phyloP scores from a whole-genome alignment of 768 basidiomycete species.

The Rhodotorula sphaerocarpa region DNA sequence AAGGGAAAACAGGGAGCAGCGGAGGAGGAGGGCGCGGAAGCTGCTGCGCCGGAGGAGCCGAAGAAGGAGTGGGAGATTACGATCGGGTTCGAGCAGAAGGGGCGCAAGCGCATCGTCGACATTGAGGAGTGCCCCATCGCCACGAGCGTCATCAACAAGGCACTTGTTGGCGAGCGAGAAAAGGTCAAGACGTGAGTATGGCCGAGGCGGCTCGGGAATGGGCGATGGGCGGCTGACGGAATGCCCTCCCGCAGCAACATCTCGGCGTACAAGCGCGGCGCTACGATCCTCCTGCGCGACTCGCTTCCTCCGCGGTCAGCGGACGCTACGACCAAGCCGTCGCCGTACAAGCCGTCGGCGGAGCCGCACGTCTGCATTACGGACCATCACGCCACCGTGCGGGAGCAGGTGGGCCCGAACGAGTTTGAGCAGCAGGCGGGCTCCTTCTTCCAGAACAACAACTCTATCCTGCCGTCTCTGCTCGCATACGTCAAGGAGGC shows the following conservation, averaged over 20 bases:
- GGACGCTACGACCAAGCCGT: conserved; percentile 16
- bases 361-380: conserved; percentile 66
- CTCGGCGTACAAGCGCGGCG: conserved; percentile 70
- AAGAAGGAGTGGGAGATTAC: conserved; percentile 54
- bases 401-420: conserved; percentile 71
- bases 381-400: conserved; percentile 67
- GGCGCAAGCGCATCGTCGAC: conserved; percentile 67
- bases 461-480: conserved; percentile 73
- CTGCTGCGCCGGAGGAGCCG: conserved; percentile 4
- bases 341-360: conserved; percentile 25
- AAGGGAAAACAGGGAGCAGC: conserved; percentile 2
- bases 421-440: conserved; percentile 49
- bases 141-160: conserved; percentile 68
- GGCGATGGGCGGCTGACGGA: background rate
- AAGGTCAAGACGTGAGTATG: conserved; percentile 58
- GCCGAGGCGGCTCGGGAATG: background rate
- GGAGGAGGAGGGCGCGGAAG: conserved; percentile 15
- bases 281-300: conserved; percentile 82
- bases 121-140: conserved; percentile 61
- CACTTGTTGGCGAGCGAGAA: conserved; percentile 55
- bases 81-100: conserved; percentile 82
- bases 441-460: conserved; percentile 95
- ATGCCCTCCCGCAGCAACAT: conserved; percentile 54
- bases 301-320: conserved; percentile 50
- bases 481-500: conserved; percentile 73